phyloP scores from a whole-genome alignment of 1,284 basidiomycete genomes.

The Pterulicium gracile region DNA sequence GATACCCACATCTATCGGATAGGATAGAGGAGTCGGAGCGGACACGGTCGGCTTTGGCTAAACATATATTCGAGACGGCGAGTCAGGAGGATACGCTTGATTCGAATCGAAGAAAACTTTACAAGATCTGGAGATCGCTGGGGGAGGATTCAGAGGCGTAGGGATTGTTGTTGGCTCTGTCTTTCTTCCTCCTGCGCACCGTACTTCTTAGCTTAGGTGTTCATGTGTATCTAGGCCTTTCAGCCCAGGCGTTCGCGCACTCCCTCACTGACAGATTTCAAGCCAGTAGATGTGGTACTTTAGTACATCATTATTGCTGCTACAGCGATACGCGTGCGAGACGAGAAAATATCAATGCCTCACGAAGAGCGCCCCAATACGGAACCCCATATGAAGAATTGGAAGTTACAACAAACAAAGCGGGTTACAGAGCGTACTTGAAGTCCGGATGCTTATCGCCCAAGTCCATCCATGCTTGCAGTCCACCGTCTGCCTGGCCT shows the following conservation, averaged over 20 bases:
- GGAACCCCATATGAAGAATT: too few species aligned
- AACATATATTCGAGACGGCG: not conserved
- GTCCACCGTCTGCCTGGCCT: slow-evolving; percentile 7
- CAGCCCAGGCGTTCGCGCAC: too few species aligned
- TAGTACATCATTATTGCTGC: too few species aligned
- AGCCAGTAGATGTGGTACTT: too few species aligned
- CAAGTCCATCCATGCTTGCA: slow-evolving; percentile 11
- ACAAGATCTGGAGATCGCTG: slow-evolving; percentile 4
- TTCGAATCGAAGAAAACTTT: not conserved
- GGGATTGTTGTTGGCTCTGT: not conserved
- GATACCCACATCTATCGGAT: not conserved
- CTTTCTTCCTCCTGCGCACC: not conserved
- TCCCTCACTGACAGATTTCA: too few species aligned
- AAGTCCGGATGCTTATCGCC: slow-evolving; percentile 13
- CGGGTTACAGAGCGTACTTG: not conserved
- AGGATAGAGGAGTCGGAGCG: not conserved
- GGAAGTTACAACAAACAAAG: too few species aligned
- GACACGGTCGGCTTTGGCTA: not conserved
- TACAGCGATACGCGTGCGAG: too few species aligned
- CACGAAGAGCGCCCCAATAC: too few species aligned
- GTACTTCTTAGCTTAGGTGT: too few species aligned
- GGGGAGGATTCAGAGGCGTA: not conserved
- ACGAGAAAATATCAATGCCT: too few species aligned
- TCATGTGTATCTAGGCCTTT: too few species aligned
- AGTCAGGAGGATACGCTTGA: not conserved